Evolutionary conservation across 768 basidiomycete genomes (phyloP), one percentile per base, ranked within the genome.

Genomic region (Hypholoma sublateritium): DNA sequence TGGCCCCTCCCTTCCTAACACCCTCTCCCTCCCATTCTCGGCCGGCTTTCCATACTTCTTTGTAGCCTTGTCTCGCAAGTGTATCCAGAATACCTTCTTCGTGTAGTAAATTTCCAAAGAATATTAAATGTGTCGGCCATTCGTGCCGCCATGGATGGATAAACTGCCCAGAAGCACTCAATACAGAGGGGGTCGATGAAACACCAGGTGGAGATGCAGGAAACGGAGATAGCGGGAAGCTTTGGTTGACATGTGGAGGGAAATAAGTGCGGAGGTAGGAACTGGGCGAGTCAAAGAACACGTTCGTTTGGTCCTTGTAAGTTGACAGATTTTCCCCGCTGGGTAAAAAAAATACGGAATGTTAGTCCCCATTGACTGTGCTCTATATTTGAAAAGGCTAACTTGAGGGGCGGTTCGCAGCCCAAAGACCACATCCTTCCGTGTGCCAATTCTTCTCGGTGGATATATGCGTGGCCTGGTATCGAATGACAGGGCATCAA

Each of bases 401-500:
- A 96, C 94, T 80, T 71, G 1, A 96, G 70, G 0, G 96, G 96
- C 1, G 97, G 97, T 67, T 98, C 96, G 66, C 97, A 99, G 5
- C 91, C 89, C 21, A 99, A 69, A 19, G 89, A 84, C 94, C 95
- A 98, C 64, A 88, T 74, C 51, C 75, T 72, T 7, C 83, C 82
- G 12, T 74, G 67, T 19, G 82, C 83, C 8, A 93, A 78, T 48
- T 88, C 80, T 22, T 76, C 73, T 17, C 84, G 77, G 69, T 98
- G 97, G 7, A 98, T 68, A 70, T 94, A 88, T 1, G 93, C 86
- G 66, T 93, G 89, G 74, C 91, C 94, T 5, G 96, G 96, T 1
- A 91, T 93, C 19, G 95, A 97, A 73, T 99, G 96, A 61, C 97
- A 99, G 9, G 97, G 96, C 91, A 94, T 95, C 19, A 98, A 72